phyloP scores from a whole-genome alignment of 2,329 filamentous ascomycete species.

The Diaporthe caulivora region DNA sequence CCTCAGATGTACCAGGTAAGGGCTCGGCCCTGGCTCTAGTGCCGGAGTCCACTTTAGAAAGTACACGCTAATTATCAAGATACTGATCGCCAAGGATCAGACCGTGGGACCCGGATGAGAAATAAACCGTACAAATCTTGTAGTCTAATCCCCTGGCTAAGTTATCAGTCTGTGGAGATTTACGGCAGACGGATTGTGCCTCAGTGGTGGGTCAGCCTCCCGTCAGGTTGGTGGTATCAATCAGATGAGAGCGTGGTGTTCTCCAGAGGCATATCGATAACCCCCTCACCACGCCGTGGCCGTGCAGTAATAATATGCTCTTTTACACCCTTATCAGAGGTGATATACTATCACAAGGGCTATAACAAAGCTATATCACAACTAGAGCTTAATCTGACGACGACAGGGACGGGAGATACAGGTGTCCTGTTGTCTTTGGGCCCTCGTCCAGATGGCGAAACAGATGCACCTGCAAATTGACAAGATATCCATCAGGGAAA shows the following conservation, averaged over 20 bases:
- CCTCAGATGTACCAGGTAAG: background rate
- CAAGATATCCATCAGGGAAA: background rate
- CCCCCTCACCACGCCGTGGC: background rate
- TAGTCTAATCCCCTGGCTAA: background rate
- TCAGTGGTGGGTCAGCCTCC: background rate
- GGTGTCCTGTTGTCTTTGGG: slow-evolving; percentile 3
- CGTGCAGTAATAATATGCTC: slow-evolving; percentile 22
- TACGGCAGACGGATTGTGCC: slow-evolving; percentile 3
- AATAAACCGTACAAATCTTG: background rate
- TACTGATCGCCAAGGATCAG: slow-evolving; percentile 18
- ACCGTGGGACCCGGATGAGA: slow-evolving; percentile 8
- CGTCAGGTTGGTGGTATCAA: background rate
- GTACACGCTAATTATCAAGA: slow-evolving; percentile 3
- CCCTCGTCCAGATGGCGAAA: slow-evolving; percentile 7
- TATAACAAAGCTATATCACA: slow-evolving; percentile 24
- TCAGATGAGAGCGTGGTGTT: background rate
- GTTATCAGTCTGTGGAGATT: background rate
- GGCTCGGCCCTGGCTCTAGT: background rate
- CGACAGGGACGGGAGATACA: slow-evolving; percentile 17
- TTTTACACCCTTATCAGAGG: background rate
- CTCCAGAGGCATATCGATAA: slow-evolving; percentile 24
- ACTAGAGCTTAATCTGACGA: slow-evolving; percentile 32
- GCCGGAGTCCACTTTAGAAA: slow-evolving; percentile 9
- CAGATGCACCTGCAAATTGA: background rate
- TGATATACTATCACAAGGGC: background rate